Evolutionary conservation across 805 yeast species (phyloP).

Genomic region (Pichia gijzeniarum): DNA sequence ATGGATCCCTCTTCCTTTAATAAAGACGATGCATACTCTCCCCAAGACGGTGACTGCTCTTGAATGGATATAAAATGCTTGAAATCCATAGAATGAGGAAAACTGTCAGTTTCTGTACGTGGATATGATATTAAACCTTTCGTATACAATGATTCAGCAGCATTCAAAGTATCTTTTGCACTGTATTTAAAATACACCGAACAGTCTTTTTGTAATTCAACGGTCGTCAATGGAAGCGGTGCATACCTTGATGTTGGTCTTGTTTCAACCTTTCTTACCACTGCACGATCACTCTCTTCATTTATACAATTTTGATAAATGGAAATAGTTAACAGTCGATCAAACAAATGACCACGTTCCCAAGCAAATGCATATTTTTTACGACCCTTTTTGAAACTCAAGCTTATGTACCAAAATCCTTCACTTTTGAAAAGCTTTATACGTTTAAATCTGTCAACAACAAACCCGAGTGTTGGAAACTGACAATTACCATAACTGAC

Average conservation of each 20-base stretch:
- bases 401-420: constrained; percentile 67
- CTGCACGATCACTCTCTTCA: constrained; percentile 38
- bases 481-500: constrained; percentile 92
- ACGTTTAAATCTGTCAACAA: constrained; percentile 83
- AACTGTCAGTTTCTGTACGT: constrained; percentile 92
- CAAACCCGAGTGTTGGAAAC: constrained; percentile 94
- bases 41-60: constrained; percentile 54
- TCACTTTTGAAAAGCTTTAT: constrained; percentile 69
- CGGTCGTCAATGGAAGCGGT: constrained; percentile 92
- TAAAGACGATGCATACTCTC: constrained; percentile 51
- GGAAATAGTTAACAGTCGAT: constrained; percentile 54
- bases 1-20: constrained; percentile 30
- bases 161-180: constrained; percentile 69
- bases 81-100: constrained; percentile 73
- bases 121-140: constrained; percentile 90
- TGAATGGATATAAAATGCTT: constrained; percentile 57
- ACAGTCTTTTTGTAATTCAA: constrained; percentile 84
- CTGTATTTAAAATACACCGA: constrained; percentile 65
- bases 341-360: constrained; percentile 69
- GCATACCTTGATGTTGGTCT: constrained; percentile 70
- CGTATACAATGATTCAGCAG: constrained; percentile 82
- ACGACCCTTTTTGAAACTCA: constrained; percentile 41
- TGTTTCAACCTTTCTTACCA: constrained; percentile 42
- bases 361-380: constrained; percentile 50
- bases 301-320: constrained; percentile 64